Evolutionary conservation across 2,329 filamentous ascomycete species (phyloP), one percentile per base, ranked within the genome.

Genomic region (Phaeophleospora eucalypticola): DNA sequence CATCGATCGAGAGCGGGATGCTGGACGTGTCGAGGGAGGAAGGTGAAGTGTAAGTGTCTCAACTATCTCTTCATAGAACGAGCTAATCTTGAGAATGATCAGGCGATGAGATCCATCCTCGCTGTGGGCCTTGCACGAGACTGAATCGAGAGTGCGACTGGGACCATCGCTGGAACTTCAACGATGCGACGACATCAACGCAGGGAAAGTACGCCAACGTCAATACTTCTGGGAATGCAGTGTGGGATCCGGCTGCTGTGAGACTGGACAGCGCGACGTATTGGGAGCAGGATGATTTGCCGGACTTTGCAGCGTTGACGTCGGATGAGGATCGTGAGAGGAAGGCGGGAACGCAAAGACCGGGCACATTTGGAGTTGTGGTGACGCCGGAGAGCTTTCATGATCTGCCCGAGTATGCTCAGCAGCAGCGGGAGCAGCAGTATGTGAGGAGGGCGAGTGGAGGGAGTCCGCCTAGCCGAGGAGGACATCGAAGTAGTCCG

Each of bases 101-200:
- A 42, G 38, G 39, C 20, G 39, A 42, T 39, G 45, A 42, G 24
- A 27, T 32, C 14, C 45, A 47, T 34, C 45, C 48, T 35, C 53
- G 55, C 47, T 58, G 55, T 40, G 53, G 55, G 68, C 78, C 78
- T 68, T 81, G 78, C 61, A 68, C 72, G 21, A 70, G 78, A 44
- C 66, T 81, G 17, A 75, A 77, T 37, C 76, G 80, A 58, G 67
- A 69, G 29, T 81, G 79, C 59, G 78, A 81, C 58, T 82, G 80
- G 64, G 74, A 72, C 48, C 75, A 77, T 14, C 71, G 78, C 38
- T 67, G 70, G 65, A 66, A 65, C 47, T 68, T 67, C 56, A 65
- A 55, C 56, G 64, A 67, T 51, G 62, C 63, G 10, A 66, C 64
- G 0, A 51, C 56, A n/a, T 60, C 46, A 39, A 66, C 63, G 2